Evolutionary conservation across 148 eudicot genomes (phyloP), one percentile per base, ranked within the genome.

Genomic region (Cornus controversa): DNA sequence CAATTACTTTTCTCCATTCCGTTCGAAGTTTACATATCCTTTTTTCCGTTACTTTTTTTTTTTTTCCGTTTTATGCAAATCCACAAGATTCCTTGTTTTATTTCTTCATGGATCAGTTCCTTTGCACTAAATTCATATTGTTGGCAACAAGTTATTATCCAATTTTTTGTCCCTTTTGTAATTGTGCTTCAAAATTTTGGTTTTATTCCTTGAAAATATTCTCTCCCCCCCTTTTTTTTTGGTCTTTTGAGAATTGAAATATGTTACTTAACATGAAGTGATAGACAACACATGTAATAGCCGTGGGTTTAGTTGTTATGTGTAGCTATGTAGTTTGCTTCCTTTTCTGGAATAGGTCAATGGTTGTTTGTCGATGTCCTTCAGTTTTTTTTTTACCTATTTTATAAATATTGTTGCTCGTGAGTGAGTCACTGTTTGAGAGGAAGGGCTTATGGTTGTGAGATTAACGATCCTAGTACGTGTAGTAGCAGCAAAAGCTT

Each of bases 1-100:
- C 80, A 77, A 15, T 76, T 85, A 75, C 67, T 14, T 66, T 60
- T 14, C 79, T 73, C 78, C 67, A 26, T 74, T 70, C 23, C 69
- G 7, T 65, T 20, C 24, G 9, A 60, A 60, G 24, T 4, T 60
- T 60, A 60, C 8, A 6, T 60, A 1, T 18, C 64, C 64, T 22
- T 60, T 60, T 60, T 60, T n/a, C 24, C 24, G 8, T 22, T 18
- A 54, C 5, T 54, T 54, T 54, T 15, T 54, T 68, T 54, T 54
- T 54, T 15, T 54, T 68, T 26, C 68, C 75, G 58, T 76, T 81
- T 71, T 47, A 58, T 70, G 75, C 66, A 72, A 66, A 53, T 83
- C 81, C 80, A 57, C 68, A 60, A 75, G 27, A 11, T 23, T 73
- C 75, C 34, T 45, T 75, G 26, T 45, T 67, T 66, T 47, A 69